Conservation (phyloP, 2,329 filamentous ascomycete species). For the Apiospora rasikravindrae region DNA sequence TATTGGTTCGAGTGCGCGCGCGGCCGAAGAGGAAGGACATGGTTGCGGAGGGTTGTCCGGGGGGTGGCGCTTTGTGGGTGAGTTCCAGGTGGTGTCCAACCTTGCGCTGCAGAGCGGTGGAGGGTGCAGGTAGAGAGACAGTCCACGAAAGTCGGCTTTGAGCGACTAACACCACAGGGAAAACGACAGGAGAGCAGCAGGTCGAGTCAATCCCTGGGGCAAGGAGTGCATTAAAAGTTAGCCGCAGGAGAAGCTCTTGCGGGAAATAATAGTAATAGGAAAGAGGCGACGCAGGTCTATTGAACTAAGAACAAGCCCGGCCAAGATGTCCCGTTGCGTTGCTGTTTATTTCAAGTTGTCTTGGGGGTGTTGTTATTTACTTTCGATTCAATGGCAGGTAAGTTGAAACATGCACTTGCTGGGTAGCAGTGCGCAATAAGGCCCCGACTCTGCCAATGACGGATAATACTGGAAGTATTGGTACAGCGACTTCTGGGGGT, state of each 20-base stretch:
- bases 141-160: conserved; percentile 14
- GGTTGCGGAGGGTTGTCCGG: conserved; percentile 22
- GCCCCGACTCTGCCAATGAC: conserved; percentile 1
- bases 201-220: background rate
- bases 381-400: conserved; percentile 4
- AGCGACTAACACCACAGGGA: conserved; percentile 16
- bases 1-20: conserved; percentile 54
- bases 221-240: conserved; percentile 1
- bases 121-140: conserved; percentile 8
- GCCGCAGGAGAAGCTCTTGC: background rate
- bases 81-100: conserved; percentile 13
- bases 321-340: conserved; percentile 10
- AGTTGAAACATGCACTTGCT: conserved; percentile 16
- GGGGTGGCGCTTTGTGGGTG: conserved; percentile 10
- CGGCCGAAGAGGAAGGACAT: conserved; percentile 65
- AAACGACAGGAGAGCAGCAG: background rate
- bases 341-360: conserved; percentile 16
- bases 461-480: background rate
- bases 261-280: background rate
- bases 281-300: conserved; percentile 4
- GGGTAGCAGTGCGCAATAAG: conserved; percentile 13
- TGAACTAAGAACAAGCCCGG: background rate
- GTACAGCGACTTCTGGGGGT: background rate
- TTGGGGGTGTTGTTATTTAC: conserved; percentile 15
- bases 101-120: conserved; percentile 3